These are phyloP conservation scores for Bretschneidera sinensis DNA, from an alignment of 345 rosid genomes.

Conservation along the genomic window DNA sequence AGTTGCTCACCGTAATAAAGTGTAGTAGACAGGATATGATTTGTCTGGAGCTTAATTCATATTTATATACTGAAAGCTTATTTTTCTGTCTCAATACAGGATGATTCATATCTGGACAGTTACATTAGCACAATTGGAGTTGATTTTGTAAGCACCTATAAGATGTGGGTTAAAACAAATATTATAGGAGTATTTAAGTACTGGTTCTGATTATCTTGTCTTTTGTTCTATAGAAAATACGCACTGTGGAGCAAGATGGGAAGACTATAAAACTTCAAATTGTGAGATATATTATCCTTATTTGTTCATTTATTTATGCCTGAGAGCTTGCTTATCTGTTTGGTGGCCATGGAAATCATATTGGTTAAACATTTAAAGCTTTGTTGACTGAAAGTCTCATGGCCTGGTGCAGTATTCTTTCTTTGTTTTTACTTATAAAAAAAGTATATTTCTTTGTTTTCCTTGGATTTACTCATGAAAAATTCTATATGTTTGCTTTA, in stretches of 20 bases:
- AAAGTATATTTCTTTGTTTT: no score
- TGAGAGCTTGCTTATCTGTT: not conserved
- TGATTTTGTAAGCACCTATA: conserved; percentile 66
- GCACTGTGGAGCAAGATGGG: conserved; percentile 90
- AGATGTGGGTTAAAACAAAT: not conserved
- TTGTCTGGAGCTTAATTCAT: no score
- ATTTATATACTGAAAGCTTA: not conserved
- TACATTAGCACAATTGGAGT: conserved; percentile 93
- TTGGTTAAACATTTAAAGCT: no score
- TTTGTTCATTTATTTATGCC: not conserved
- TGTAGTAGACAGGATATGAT: no score
- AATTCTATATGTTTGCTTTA: no score
- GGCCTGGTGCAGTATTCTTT: not conserved
- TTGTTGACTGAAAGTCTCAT: not conserved
- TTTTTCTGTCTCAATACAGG: conserved; percentile 36
- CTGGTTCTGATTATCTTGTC: not conserved
- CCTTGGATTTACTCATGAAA: no score
- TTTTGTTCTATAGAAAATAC: conserved; percentile 62
- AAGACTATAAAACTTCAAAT: no score
- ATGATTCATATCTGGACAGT: conserved; percentile 91
- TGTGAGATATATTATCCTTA: conserved; percentile 26
- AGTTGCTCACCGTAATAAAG: no score
- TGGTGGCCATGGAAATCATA: not conserved
- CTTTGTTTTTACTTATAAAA: not conserved
- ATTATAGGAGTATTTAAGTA: not conserved